These are phyloP conservation scores for Nannochloris sp. DNA, from an alignment of 139 green algal genomes.

Conservation along the genomic window DNA sequence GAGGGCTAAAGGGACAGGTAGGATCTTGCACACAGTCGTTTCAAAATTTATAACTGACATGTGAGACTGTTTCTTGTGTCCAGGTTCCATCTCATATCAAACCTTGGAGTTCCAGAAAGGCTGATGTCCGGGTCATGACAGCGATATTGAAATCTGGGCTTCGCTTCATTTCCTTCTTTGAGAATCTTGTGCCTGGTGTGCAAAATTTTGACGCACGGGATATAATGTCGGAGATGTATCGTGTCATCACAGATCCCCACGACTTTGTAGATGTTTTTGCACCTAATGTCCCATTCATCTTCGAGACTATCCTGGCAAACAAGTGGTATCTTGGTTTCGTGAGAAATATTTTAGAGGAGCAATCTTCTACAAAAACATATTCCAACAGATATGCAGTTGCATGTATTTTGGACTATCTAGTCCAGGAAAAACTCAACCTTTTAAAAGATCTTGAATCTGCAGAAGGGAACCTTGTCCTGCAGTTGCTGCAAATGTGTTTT, in stretches of 20 bases:
- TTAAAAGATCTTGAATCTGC: constrained; percentile 49
- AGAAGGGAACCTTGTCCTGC: constrained; percentile 9
- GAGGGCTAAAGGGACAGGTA: constrained; percentile 1
- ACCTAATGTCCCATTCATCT: constrained; percentile 43
- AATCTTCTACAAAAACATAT: constrained; percentile 9
- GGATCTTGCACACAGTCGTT: background rate
- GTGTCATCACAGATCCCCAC: constrained; percentile 58
- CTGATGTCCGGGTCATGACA: constrained; percentile 20
- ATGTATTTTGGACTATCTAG: constrained; percentile 15
- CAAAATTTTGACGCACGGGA: constrained; percentile 48
- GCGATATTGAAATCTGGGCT: constrained; percentile 19
- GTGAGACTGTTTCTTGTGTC: constrained; percentile 8
- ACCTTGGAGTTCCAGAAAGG: constrained; percentile 14
- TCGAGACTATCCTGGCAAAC: constrained; percentile 38
- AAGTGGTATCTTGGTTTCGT: constrained; percentile 35
- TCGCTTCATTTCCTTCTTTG: constrained; percentile 3
- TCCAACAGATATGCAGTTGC: constrained; percentile 28
- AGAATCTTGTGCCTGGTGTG: background rate
- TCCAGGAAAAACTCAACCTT: constrained; percentile 26
- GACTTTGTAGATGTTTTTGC: constrained; percentile 85
- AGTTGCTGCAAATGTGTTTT: constrained; percentile 31
- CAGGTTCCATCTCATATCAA: constrained; percentile 17
- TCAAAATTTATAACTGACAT: background rate
- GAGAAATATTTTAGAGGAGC: constrained; percentile 16
- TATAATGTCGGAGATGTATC: constrained; percentile 73